Evolutionary conservation across 495 filamentous ascomycete species (phyloP).

Genomic region (Penicillium cataractarum): DNA sequence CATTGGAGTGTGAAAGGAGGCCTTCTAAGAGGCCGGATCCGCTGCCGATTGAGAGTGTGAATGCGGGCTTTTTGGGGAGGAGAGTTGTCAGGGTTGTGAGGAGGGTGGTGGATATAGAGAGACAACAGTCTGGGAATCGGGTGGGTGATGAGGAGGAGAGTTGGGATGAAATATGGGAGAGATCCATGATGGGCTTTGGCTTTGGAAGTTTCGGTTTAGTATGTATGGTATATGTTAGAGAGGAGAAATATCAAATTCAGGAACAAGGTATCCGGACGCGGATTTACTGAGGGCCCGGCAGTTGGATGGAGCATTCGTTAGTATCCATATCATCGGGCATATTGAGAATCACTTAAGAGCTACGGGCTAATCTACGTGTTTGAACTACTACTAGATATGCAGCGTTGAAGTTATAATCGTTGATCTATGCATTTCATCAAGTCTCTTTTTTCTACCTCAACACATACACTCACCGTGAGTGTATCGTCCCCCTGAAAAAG

Average conservation of each 20-base stretch:
- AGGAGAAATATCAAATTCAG: background rate
- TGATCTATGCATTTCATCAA: conserved; percentile 39
- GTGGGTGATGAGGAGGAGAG: conserved; percentile 27
- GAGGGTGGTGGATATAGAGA: conserved; percentile 50
- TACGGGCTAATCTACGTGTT: background rate
- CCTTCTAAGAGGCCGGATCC: conserved; percentile 58
- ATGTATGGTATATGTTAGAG: background rate
- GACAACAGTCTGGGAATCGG: conserved; percentile 49
- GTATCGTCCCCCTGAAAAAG: conserved; percentile 18
- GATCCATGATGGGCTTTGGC: conserved; percentile 29
- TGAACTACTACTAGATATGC: conserved; percentile 2
- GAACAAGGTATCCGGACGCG: background rate
- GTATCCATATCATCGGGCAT: no score
- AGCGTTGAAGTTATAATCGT: conserved; percentile 20
- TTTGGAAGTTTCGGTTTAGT: background rate
- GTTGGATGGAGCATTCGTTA: background rate
- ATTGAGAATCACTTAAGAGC: no score
- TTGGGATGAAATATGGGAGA: conserved; percentile 24
- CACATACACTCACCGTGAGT: conserved; percentile 25
- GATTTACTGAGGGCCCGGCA: conserved; percentile 9
- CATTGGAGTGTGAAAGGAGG: conserved; percentile 36
- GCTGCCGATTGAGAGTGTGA: conserved; percentile 57
- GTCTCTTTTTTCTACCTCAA: conserved; percentile 36
- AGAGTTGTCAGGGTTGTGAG: conserved; percentile 34
- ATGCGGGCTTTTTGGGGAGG: conserved; percentile 44